Conservation (phyloP, 2,329 filamentous ascomycete species). For the Fusarium gaditjirri region DNA sequence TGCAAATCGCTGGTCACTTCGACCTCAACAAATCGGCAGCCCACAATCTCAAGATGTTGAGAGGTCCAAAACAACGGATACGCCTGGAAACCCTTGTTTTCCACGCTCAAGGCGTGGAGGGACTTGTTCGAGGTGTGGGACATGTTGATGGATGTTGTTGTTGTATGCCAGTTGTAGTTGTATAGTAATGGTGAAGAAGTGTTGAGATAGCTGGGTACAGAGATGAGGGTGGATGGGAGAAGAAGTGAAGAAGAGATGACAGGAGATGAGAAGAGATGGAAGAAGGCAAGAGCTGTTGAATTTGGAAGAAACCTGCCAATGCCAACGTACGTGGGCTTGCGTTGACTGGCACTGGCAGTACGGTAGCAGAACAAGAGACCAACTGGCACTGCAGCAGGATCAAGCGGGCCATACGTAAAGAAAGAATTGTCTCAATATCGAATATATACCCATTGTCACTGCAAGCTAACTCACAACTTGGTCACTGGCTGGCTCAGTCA, state of each 20-base stretch:
- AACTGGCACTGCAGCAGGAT: neutral
- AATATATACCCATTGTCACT: rapidly evolving
- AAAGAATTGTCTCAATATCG: neutral
- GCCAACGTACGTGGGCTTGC: neutral
- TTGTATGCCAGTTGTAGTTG: no score
- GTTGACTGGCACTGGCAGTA: neutral
- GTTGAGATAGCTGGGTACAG: rapidly evolving
- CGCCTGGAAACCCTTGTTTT: rapidly evolving
- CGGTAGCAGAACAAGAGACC: neutral
- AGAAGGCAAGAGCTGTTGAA: neutral
- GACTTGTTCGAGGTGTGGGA: rapidly evolving
- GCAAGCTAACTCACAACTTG: rapidly evolving
- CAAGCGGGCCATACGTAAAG: neutral
- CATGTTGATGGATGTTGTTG: neutral
- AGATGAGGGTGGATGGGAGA: no score
- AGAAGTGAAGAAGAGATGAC: no score
- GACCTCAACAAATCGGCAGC: neutral
- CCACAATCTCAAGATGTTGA: neutral
- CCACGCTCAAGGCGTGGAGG: neutral
- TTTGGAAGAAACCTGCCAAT: neutral
- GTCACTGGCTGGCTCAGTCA: neutral
- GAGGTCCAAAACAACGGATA: neutral
- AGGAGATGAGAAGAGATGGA: rapidly evolving
- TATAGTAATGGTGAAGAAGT: no score
- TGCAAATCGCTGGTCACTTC: neutral